Conservation (phyloP, 495 filamentous ascomycete species). For the Glutinoglossum americanum region DNA sequence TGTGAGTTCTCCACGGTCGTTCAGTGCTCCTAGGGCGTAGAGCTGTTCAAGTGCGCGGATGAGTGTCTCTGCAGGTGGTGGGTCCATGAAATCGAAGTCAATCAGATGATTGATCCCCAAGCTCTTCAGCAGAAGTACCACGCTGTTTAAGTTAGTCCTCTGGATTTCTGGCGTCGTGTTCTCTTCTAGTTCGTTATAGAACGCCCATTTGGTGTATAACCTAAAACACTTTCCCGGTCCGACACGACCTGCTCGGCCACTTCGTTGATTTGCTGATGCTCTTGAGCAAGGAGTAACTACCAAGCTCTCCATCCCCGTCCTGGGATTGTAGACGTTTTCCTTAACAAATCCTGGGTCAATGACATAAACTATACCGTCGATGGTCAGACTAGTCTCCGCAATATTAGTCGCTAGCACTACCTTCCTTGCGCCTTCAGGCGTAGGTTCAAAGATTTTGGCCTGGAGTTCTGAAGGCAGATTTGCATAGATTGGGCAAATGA, state of each 20-base stretch:
- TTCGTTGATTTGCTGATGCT: slow-evolving; percentile 85
- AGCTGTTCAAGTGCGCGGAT: slow-evolving; percentile 82
- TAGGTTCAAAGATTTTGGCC: slow-evolving; percentile 76
- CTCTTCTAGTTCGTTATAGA: slow-evolving; percentile 85
- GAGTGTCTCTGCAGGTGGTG: slow-evolving; percentile 74
- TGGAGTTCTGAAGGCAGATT: slow-evolving; percentile 74
- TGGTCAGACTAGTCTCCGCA: slow-evolving; percentile 73
- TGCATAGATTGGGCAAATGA: slow-evolving; percentile 75
- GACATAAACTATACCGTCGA: slow-evolving; percentile 79
- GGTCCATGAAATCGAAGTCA: slow-evolving; percentile 93
- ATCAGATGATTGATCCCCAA: slow-evolving; percentile 88
- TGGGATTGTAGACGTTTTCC: slow-evolving; percentile 83
- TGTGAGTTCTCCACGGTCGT: slow-evolving; percentile 75
- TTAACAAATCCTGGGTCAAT: slow-evolving; percentile 89
- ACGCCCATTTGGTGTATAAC: slow-evolving; percentile 86
- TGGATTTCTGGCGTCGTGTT: slow-evolving; percentile 90
- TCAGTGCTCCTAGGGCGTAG: slow-evolving; percentile 77
- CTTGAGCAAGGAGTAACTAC: slow-evolving; percentile 83
- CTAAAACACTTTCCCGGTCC: slow-evolving; percentile 90
- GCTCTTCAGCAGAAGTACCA: slow-evolving; percentile 72
- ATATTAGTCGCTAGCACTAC: slow-evolving; percentile 83
- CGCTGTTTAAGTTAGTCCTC: slow-evolving; percentile 63
- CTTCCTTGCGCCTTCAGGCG: slow-evolving; percentile 57
- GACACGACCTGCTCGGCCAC: slow-evolving; percentile 79
- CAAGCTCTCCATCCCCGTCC: slow-evolving; percentile 78